These are phyloP conservation scores for Leccinum disarticulatum DNA, from an alignment of 768 basidiomycete species.

Conservation along the genomic window DNA sequence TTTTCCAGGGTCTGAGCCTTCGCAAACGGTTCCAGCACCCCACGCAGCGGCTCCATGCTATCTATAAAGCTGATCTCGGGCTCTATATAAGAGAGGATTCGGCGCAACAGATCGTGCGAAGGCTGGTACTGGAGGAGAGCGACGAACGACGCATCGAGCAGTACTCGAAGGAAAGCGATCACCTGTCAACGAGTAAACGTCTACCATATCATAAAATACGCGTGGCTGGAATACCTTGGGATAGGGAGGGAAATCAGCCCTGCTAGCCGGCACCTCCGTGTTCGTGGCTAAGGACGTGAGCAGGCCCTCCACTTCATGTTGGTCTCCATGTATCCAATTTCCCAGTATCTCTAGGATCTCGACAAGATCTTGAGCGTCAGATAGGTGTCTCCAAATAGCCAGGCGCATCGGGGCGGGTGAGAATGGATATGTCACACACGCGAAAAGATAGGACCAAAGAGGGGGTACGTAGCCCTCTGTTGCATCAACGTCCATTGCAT, in stretches of 20 bases:
- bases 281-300: slow-evolving; percentile 25
- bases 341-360: slow-evolving; percentile 38
- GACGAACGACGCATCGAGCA: slow-evolving; percentile 75
- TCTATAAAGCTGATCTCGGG: slow-evolving; percentile 54
- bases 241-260: slow-evolving; percentile 25
- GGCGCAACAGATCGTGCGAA: slow-evolving; percentile 52
- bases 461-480: slow-evolving; percentile 31
- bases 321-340: slow-evolving; percentile 38
- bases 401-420: slow-evolving; percentile 40
- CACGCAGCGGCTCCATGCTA: slow-evolving; percentile 54
- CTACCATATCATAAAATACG: slow-evolving; percentile 25
- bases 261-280: slow-evolving; percentile 14
- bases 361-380: slow-evolving; percentile 40
- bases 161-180: slow-evolving; percentile 56
- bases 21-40: slow-evolving; percentile 61
- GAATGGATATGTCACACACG: slow-evolving; percentile 41
- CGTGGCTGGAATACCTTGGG: slow-evolving; percentile 40
- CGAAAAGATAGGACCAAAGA: slow-evolving; percentile 37
- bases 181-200: slow-evolving; percentile 47
- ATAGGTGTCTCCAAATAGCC: slow-evolving; percentile 43
- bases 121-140: slow-evolving; percentile 63
- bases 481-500: slow-evolving; percentile 40
- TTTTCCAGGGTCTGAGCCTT: slow-evolving; percentile 50
- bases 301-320: slow-evolving; percentile 20
- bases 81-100: slow-evolving; percentile 49